Base-by-base conservation (phyloP, 805 yeast species). In the Yarrowia sp. region DNA sequence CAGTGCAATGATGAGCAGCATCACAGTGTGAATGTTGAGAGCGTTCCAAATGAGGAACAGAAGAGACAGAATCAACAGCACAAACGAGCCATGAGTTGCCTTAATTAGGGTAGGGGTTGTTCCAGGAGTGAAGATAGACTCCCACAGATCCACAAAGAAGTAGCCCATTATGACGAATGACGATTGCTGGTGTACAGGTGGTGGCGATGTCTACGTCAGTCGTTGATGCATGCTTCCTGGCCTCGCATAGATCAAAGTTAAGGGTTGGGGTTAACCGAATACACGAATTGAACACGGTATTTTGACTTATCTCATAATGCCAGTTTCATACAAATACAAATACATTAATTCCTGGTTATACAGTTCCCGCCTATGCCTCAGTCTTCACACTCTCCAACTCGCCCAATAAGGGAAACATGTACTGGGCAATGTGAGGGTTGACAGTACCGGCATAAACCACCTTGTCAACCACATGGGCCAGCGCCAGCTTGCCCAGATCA, bases 41-140 rank as follows among this genome's bases (percentile, higher is more conserved):
- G 84, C 78, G 33, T 89, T 84, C 54, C 85, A 73, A 68, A 81
- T 83, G 77, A 93, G 82, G 66, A 80, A 77, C 1, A 78, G 67
- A 67, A 93, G 79, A 0, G 89, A 81, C 5, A 83, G 52, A 12
- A 85, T 78, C 65, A 95, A 80, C 11, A 88, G 80, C 0, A 82
- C 78, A 71, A 95, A 95, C 1, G 97, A 88, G 1, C 79, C 81
- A 73, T 95, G 98, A 0, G 98, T 93, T 1, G 98, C 98, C 40
- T 81, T 80, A n/a, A 92, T 80, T 61, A 95, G 81, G 1, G 96
- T 91, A 1, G 98, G 97, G 0, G 95, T 84, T 0, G 96, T 85
- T 0, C 99, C 99, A 6, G 98, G 98, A 17, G 90, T 86, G 76
- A 93, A 90, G 28, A 95, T 84, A 14, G 96, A 89, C 65, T 89